These are phyloP conservation scores for Epithemia pelagica DNA, from an alignment of 108 stramenopile species.

Conservation along the genomic window DNA sequence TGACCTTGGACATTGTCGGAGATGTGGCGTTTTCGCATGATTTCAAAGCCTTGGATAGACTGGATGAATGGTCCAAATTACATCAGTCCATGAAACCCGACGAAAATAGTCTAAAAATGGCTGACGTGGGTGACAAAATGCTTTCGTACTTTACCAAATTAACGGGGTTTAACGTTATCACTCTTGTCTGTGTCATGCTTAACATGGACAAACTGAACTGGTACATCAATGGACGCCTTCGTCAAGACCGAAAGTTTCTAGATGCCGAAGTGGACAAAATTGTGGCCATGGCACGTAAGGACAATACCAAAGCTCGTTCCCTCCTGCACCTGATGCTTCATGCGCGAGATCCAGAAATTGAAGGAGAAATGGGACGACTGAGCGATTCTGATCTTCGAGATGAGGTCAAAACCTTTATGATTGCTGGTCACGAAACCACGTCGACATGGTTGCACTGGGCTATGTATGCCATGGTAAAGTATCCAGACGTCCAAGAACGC, in stretches of 20 bases:
- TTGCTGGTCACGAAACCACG: conserved; percentile 68
- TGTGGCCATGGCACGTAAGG: conserved; percentile 26
- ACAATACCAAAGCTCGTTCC: conserved; percentile 17
- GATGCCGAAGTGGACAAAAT: conserved; percentile 31
- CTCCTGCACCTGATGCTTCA: conserved; percentile 43
- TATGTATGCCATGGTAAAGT: conserved; percentile 32
- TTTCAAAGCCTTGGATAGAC: conserved; percentile 28
- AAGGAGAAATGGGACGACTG: conserved; percentile 10
- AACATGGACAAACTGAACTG: conserved; percentile 14
- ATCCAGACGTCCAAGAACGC: conserved; percentile 44
- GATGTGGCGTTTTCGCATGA: conserved; percentile 53
- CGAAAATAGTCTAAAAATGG: not conserved
- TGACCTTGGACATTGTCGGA: conserved; percentile 59
- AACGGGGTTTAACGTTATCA: not conserved
- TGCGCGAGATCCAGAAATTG: conserved; percentile 22
- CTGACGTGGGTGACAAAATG: not conserved
- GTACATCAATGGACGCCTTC: conserved; percentile 15
- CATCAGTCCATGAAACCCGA: not conserved
- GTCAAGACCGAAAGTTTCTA: conserved; percentile 14
- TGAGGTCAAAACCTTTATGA: conserved; percentile 56
- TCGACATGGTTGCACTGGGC: conserved; percentile 48
- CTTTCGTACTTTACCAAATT: conserved; percentile 10
- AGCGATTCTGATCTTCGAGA: conserved; percentile 34
- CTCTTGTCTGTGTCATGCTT: conserved; percentile 20
- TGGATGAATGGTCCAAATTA: conserved; percentile 39